Evolutionary conservation across 805 yeast species (phyloP), one percentile per base, ranked within the genome.

Genomic region (Wickerhamomyces bisporus): DNA sequence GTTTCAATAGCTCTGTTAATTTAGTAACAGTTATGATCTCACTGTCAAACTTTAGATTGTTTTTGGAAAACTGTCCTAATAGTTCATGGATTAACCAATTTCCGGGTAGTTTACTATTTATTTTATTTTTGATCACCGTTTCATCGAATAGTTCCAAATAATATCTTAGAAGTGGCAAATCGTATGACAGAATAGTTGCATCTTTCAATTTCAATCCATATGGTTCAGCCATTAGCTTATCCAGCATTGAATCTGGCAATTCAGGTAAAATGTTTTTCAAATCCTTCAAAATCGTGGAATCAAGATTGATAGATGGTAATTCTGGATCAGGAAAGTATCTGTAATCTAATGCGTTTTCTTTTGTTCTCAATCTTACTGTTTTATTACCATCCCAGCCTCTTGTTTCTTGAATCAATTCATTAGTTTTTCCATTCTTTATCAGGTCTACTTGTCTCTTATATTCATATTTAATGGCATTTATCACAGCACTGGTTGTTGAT

Each of bases 281-380:
- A 2, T 70, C 65, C 0, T 62, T 48, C 0, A 71, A 52, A 5
- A 81, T 70, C 0, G 55, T 53, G 2, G 61, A 40, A 27, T 72
- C 64, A 3, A 91, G 56, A 13, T 51, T 42, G 4, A 89, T 61
- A 1, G 62, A 58, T 0, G 93, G 88, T 23, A 93, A 63, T 57
- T 93, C 98, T 2, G 94, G 86, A 57, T 93, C 98, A 0, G 98
- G 96, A 72, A 91, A 81, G 55, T 88, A 93, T 50, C 98, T 68
- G 60, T 93, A 93, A 59, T 93, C 98, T 11, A 85, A 72, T 0
- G 86, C 74, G 28, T 75, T 74, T 57, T 91, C 97, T 52, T 93
- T 93, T 4, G 75, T 68, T 54, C 98, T 74, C 35, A 83, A 62
- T 35, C 73, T 69, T 32, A 71, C 66, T 0, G 98, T 91, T 30